Evolutionary conservation across 805 yeast species (phyloP), one percentile per base, ranked within the genome.

Genomic region (Suhomyces canberraensis): DNA sequence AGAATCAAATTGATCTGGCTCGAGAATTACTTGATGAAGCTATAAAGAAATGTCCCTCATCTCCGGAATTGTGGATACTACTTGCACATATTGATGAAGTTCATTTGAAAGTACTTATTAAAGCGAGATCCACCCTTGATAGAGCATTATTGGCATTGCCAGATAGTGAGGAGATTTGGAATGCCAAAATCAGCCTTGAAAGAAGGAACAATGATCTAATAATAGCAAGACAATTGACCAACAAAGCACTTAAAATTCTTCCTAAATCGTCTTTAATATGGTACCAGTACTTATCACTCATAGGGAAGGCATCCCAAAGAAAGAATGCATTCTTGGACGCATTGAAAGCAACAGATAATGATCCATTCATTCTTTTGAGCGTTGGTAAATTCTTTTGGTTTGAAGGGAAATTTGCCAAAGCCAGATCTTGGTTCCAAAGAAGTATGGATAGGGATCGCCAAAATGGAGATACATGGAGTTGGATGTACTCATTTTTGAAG

Each of bases 391-490:
- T 78, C 38, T 79, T 89, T 43, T 81, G 82, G 81, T 50, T 63
- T 1, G 83, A 77, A 17, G 81, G 84, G 0, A 84, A 84, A 45
- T 58, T 71, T 17, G 60, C 71, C 1, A 81, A 79, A 45, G 86
- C 95, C 0, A 64, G 68, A 37, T 70, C 79, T 11, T 90, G 96
- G 88, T 75, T 88, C 38, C 82, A 81, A 32, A 67, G 84, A 36
- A 84, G 93, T 0, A 53, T 81, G 8, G 65, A 61, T n/a, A 64
- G 69, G 2, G 78, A 80, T 38, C 56, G 64, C 1, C 64, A 60
- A n/a, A 75, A 67, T 51, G 97, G 95, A 3, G 97, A 90, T 58
- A 59, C 72, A 3, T 88, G 95, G 84, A 75, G 78, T 1, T 81
- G 88, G 82, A 51, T 69, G 33, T 76, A 75, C 47, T 65, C 69